Evolutionary conservation across 2,329 filamentous ascomycete genomes (phyloP).

Genomic region (Aspergillus fischeri): DNA sequence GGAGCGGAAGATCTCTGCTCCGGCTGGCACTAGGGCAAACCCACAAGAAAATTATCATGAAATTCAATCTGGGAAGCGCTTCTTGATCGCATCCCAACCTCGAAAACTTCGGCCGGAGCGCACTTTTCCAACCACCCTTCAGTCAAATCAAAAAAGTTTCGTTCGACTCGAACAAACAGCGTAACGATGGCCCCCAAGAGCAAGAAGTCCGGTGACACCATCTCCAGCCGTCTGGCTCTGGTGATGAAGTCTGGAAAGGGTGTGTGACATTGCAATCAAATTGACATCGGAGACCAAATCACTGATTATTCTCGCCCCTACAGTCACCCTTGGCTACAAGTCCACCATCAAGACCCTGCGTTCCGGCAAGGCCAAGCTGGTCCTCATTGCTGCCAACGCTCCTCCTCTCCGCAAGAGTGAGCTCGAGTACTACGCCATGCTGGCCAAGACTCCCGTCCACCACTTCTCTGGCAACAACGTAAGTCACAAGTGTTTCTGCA

Average conservation of each 20-base stretch:
- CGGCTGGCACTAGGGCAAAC: background rate
- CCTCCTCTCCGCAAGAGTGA: conserved; percentile 97
- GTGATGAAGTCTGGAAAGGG: conserved; percentile 59
- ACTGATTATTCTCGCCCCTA: conserved; percentile 5
- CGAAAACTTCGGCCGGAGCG: conserved; percentile 15
- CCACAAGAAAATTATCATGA: conserved; percentile 13
- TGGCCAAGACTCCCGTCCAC: conserved; percentile 91
- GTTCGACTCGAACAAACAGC: conserved; percentile 28
- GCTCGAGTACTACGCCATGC: conserved; percentile 90
- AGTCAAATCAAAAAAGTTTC: conserved; percentile 13
- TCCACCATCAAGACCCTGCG: conserved; percentile 85
- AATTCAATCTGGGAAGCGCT: background rate
- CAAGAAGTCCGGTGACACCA: conserved; percentile 76
- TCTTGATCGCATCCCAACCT: background rate
- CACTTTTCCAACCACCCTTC: conserved; percentile 6
- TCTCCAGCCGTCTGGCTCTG: conserved; percentile 66
- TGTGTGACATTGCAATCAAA: conserved; percentile 15
- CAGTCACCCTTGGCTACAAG: conserved; percentile 86
- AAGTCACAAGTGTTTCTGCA: conserved; percentile 50
- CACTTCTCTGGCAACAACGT: conserved; percentile 99
- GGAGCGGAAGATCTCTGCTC: conserved; percentile 1
- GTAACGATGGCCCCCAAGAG: conserved; percentile 62
- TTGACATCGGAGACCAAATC: background rate
- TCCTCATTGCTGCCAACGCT: conserved; percentile 94
- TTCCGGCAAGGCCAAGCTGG: conserved; percentile 96